Base-by-base conservation (phyloP, 1,139 yeast genomes). In the Nakaseomyces nivariensis region DNA sequence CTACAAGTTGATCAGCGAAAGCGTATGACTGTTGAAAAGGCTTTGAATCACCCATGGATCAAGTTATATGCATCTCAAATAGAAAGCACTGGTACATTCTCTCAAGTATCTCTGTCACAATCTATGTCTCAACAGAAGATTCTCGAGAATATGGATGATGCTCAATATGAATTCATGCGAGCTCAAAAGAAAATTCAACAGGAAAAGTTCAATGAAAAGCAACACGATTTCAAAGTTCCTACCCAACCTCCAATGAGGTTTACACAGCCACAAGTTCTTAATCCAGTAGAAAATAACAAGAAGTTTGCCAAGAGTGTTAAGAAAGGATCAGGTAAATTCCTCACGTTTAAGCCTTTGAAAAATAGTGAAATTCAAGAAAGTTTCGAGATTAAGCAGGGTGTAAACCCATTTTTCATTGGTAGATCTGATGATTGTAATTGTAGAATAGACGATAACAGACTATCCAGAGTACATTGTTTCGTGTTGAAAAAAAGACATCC, bases 391-490 rank as follows among this genome's bases (percentile, higher is more conserved):
- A 75, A 77, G 43, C 88, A 82, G 58, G 85, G 85, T 13, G 72
- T 73, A 11, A 78, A 76, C 46, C 81, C 83, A 4, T 82, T 77
- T 61, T 72, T 80, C 44, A 74, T 85, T 49, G 94, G 94, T 0
- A 67, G 94, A 45, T 74, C 77, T 10, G 81, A 77, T 47, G 73
- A 77, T 1, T 79, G 85, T 52, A 80, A 82, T 58, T 72, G 75
- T 25, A 71, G 69, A 45, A 76, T 88, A 13, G 72, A 76, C 40
- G 96, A 89, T 58, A 84, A 77, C 57, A 71, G 96, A 48, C 76
- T 90, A 59, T 89, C 97, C 2, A 85, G 88, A 55, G 74, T 83
- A 3, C 97, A 92, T 64, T 89, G 97, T 63, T 71, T 82, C 38
- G 70, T 92, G 13, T 63, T 74, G 49, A 78, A 82, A 58, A 74